Percentiles rank a stretch among this genome's conserved stretches.
These are phyloP conservation scores for Penicillium italicum DNA, from an alignment of 2,329 filamentous ascomycete genomes.

Conservation along the genomic window DNA sequence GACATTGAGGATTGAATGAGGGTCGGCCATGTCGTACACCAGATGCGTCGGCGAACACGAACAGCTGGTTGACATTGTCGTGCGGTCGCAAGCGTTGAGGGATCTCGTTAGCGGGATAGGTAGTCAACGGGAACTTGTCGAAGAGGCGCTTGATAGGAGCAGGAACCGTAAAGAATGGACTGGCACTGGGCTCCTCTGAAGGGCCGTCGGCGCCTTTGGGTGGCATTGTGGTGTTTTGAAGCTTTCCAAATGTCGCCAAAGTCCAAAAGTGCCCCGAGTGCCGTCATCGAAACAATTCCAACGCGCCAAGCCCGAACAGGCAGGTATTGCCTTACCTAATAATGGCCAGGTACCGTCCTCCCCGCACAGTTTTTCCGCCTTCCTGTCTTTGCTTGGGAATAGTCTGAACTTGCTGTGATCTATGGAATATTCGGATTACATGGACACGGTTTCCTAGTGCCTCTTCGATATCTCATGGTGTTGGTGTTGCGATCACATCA, in stretches of 20 bases:
- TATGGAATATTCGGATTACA: neutral
- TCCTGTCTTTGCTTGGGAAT: neutral
- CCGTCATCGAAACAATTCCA: slow-evolving; percentile 11
- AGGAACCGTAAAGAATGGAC: slow-evolving; percentile 51
- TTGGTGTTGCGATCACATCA: slow-evolving; percentile 1
- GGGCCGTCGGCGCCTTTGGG: slow-evolving; percentile 17
- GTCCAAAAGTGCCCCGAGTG: neutral
- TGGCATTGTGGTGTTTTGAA: slow-evolving; percentile 22
- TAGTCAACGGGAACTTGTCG: slow-evolving; percentile 73
- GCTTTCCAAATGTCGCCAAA: neutral
- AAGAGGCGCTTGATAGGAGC: slow-evolving; percentile 77
- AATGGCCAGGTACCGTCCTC: slow-evolving; percentile 2
- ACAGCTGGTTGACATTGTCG: slow-evolving; percentile 58
- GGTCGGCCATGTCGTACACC: slow-evolving; percentile 61
- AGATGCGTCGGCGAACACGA: slow-evolving; percentile 69
- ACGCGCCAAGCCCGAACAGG: slow-evolving; percentile 7
- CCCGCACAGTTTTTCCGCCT: slow-evolving; percentile 1
- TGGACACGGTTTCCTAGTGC: neutral
- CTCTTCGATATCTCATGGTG: neutral
- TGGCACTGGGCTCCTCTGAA: slow-evolving; percentile 14
- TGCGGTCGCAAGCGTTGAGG: slow-evolving; percentile 57
- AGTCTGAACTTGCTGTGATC: neutral
- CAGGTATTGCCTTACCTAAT: slow-evolving; percentile 12
- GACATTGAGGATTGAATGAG: slow-evolving; percentile 86
- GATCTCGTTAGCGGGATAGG: slow-evolving; percentile 70